Evolutionary conservation across 176 grass and related monocot genomes (phyloP).

Genomic region (Thinopyrum elongatum): DNA sequence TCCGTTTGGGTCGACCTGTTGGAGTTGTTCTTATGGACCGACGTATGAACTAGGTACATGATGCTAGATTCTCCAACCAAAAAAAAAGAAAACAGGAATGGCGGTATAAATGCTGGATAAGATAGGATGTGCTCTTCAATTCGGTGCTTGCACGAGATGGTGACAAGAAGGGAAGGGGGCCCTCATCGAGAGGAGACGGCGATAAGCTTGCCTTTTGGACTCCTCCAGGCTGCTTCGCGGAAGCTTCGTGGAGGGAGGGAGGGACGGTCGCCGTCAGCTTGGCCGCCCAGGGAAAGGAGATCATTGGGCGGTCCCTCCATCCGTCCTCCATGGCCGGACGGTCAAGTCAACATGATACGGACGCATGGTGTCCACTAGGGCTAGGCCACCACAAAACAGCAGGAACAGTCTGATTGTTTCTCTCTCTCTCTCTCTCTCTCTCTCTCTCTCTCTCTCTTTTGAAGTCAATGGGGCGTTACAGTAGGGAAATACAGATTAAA

Average conservation of each 20-base stretch:
- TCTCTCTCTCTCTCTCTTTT: neutral
- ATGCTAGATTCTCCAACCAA: neutral
- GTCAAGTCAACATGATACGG: constrained; percentile 6
- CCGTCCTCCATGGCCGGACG: neutral
- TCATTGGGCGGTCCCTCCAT: neutral
- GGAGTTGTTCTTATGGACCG: too few relatives aligned
- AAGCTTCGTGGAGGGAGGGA: constrained; percentile 31
- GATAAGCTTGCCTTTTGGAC: neutral
- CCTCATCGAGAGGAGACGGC: neutral
- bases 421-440: neutral
- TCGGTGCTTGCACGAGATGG: neutral
- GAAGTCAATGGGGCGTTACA: neutral
- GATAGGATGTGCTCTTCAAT: neutral
- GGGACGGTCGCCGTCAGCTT: constrained; percentile 6
- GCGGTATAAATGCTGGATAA: neutral
- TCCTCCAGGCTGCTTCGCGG: constrained; percentile 23
- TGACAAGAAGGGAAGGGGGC: neutral
- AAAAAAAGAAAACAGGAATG: neutral
- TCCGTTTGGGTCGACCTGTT: too few relatives aligned
- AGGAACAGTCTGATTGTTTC: neutral
- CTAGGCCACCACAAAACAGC: neutral
- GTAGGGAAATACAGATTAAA: neutral
- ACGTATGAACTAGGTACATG: neutral
- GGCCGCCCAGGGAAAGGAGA: neutral
- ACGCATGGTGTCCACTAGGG: neutral